These are phyloP conservation scores for Aspergillus olivimuriae DNA, from an alignment of 495 filamentous ascomycete genomes.

Conservation along the genomic window DNA sequence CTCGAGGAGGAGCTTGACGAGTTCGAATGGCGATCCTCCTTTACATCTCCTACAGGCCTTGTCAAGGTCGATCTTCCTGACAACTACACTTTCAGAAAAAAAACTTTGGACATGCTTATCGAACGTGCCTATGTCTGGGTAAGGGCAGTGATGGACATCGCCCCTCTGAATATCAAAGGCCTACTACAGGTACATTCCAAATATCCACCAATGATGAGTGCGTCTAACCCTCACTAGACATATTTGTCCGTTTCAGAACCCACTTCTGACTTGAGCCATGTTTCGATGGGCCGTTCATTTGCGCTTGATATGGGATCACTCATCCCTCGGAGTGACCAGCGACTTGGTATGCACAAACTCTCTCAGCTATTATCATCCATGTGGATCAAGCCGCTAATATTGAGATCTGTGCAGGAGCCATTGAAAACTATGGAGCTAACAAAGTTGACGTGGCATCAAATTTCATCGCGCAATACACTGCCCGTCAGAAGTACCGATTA, in stretches of 20 bases:
- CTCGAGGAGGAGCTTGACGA: constrained; percentile 90
- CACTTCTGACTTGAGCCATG: constrained; percentile 76
- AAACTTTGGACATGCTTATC: constrained; percentile 72
- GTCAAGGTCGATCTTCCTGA: constrained; percentile 88
- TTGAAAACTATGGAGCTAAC: constrained; percentile 62
- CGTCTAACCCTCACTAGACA: constrained; percentile 40
- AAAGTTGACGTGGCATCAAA: constrained; percentile 87
- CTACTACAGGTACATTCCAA: constrained; percentile 56
- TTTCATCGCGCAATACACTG: constrained; percentile 96
- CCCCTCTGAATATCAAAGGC: constrained; percentile 92
- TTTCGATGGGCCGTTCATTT: constrained; percentile 92
- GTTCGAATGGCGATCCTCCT: constrained; percentile 77
- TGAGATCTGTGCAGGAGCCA: constrained; percentile 39
- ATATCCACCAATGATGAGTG: constrained; percentile 8
- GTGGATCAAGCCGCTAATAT: constrained; percentile 5
- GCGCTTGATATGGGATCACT: constrained; percentile 85
- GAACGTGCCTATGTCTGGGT: constrained; percentile 77
- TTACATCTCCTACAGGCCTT: constrained; percentile 64
- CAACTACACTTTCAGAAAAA: constrained; percentile 70
- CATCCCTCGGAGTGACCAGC: constrained; percentile 83
- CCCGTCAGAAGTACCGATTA: constrained; percentile 85
- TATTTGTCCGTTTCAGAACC: constrained; percentile 93
- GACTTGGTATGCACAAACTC: constrained; percentile 47
- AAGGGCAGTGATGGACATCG: constrained; percentile 67
- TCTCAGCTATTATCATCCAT: no score